phyloP scores from a whole-genome alignment of 495 filamentous ascomycete genomes.

The Xeromyces bisporus region DNA sequence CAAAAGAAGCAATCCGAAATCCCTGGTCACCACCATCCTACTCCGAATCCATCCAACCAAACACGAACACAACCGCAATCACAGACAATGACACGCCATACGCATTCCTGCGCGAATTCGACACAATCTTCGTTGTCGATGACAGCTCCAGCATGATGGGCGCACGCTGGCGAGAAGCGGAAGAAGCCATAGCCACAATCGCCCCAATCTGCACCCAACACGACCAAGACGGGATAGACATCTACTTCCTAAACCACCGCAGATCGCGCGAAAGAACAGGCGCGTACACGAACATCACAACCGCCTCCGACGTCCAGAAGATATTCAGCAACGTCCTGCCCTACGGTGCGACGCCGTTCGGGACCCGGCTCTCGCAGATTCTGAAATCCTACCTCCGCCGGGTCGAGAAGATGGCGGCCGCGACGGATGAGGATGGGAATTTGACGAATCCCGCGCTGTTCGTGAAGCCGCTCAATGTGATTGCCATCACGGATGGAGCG shows the following conservation, averaged over 20 bases:
- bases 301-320: constrained; percentile 32
- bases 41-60: constrained; percentile 2
- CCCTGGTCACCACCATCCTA: constrained; percentile 23
- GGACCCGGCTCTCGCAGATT: constrained; percentile 53
- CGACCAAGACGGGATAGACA: constrained; percentile 82
- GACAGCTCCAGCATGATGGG: constrained; percentile 84
- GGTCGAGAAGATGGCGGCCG: constrained; percentile 21
- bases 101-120: constrained; percentile 70
- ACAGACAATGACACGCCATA: constrained; percentile 32
- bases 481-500: constrained; percentile 82
- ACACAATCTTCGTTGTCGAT: constrained; percentile 89
- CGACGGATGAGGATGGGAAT: constrained; percentile 20
- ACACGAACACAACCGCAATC: background rate
- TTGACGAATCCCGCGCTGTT: constrained; percentile 1
- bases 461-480: constrained; percentile 79
- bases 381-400: constrained; percentile 50
- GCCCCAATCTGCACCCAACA: constrained; percentile 69
- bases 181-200: constrained; percentile 54
- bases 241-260: constrained; percentile 74
- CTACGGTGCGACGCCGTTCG: constrained; percentile 55
- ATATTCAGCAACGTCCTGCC: constrained; percentile 56
- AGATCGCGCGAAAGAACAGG: constrained; percentile 10
- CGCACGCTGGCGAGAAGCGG: constrained; percentile 57
- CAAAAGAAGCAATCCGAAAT: background rate
- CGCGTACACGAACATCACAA: constrained; percentile 41